phyloP scores from a whole-genome alignment of 257 asterid species.

The Solanum megistacrolobum region DNA sequence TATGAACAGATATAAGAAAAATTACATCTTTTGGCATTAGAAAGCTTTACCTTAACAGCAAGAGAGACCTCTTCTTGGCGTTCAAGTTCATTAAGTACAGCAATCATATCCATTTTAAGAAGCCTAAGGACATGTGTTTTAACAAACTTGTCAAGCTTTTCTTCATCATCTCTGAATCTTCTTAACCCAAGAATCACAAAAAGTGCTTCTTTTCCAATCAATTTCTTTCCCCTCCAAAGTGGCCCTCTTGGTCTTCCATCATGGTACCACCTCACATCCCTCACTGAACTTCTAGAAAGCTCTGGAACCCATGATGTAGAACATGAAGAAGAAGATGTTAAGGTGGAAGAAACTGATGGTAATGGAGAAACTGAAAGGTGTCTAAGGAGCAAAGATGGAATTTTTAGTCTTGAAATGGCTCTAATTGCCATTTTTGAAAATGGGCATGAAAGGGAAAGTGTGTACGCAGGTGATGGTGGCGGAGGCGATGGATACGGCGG shows the following conservation, averaged over 20 bases:
- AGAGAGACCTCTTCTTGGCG: conserved; percentile 88
- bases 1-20: neutral
- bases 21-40: neutral
- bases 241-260: conserved; percentile 95
- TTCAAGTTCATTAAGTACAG: conserved; percentile 85
- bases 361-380: neutral
- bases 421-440: neutral
- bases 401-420: neutral
- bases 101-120: conserved; percentile 73
- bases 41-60: conserved; percentile 54
- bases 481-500: neutral
- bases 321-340: neutral
- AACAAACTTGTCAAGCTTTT: conserved; percentile 57
- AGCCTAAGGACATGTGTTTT: conserved; percentile 77
- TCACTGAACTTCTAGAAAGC: neutral
- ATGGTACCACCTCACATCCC: conserved; percentile 35
- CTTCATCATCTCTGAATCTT: conserved; percentile 57
- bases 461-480: neutral
- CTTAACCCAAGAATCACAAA: conserved; percentile 64
- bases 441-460: neutral
- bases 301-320: neutral
- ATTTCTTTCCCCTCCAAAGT: conserved; percentile 87
- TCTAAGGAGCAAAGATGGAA: neutral
- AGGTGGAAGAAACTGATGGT: neutral
- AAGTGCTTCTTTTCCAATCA: conserved; percentile 84